Evolutionary conservation across 2,329 filamentous ascomycete species (phyloP), one percentile per base, ranked within the genome.

Genomic region (Epichloe elymi): DNA sequence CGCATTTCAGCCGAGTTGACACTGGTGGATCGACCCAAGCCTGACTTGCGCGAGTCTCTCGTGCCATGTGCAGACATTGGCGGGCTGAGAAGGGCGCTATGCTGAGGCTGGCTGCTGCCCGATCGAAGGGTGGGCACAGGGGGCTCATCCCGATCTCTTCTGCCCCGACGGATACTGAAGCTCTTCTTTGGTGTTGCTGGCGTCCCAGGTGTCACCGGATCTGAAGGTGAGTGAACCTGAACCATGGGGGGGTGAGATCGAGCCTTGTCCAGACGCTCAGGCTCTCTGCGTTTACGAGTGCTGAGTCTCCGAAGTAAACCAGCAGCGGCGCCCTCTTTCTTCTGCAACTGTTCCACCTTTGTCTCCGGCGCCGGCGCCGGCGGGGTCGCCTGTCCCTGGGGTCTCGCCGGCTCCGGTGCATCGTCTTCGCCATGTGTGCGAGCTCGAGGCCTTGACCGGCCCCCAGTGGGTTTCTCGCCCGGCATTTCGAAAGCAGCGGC

Each of bases 341-440:
- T 90, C 47, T 73, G 72, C 5, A 79, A 74, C 10, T 75, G 77
- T 63, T 82, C 83, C 19, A 72, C 65, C 35, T 80, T 78, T 20
- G 80, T 74, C 26, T 83, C 76, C 61, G 58, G 78, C 60, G 58
- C 76, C 61, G 58, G 78, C 60, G 58, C 74, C 15, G 64, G 59
- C 61, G 58, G 78, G 8, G 61, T 58, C 5, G 55, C 51, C 23
- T 59, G 58, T 1, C 55, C 48, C 30, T 59, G 61, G 47, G 40
- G 30, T 40, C 63, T 68, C 26, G 57, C 57, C 39, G 52, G 76
- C 46, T 95, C 87, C 0, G 83, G 77, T 11, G 88, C 78, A 52
- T 98, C 93, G 55, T 97, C 91, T 66, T 97, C 93, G 15, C 91
- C 93, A 62, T 97, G 91, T 0, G 93, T 97, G 57, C 93, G 79